Base-by-base conservation (phyloP, 805 yeast species). In the Hanseniaspora mollemarum region DNA sequence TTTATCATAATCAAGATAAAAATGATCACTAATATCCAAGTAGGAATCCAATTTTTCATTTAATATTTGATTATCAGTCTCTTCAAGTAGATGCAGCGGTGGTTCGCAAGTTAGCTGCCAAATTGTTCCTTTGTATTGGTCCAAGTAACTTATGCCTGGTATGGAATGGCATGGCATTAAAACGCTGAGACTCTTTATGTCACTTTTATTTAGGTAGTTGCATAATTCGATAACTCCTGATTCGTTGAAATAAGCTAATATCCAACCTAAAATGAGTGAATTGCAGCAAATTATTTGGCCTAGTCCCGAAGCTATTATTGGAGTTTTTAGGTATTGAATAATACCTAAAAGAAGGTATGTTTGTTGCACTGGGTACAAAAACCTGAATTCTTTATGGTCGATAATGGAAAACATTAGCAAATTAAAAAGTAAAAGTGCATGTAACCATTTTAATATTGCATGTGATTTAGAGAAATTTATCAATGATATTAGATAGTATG, bases 101-200 rank as follows among this genome's bases (percentile, higher is more conserved):
- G 99, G 99, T 52, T 87, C 94, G 64, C 99, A 92, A 0, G 95
- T 78, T 37, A 92, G 68, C 50, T 81, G 80, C 94, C 95, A 84
- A 1, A 80, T 54, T 0, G 62, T 57, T 3, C 74, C 60, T 25
- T 70, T 73, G 9, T 68, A 62, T 21, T 83, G 67, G 60, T 88
- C 95, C 37, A 92, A 65, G 61, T 83, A 79, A 24, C 92, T 77
- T 60, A 87, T 95, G 80, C 92, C 84, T 2, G 98, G 99, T 0
- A 96, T 90, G 0, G 97, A 88, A 64, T 92, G 99, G 59, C 99
- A 92, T 0, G 99, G 98, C 61, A 88, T 87, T 15, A 92, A 64
- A 57, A 92, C 85, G 0, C 96, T 95, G 26, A 88, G 66, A 1
- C 83, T 72, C 3, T 61, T 57, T 3, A 66, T 58, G 31, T 69